These are phyloP conservation scores for Neurospora sp. DNA, from an alignment of 495 filamentous ascomycete species.

Conservation along the genomic window DNA sequence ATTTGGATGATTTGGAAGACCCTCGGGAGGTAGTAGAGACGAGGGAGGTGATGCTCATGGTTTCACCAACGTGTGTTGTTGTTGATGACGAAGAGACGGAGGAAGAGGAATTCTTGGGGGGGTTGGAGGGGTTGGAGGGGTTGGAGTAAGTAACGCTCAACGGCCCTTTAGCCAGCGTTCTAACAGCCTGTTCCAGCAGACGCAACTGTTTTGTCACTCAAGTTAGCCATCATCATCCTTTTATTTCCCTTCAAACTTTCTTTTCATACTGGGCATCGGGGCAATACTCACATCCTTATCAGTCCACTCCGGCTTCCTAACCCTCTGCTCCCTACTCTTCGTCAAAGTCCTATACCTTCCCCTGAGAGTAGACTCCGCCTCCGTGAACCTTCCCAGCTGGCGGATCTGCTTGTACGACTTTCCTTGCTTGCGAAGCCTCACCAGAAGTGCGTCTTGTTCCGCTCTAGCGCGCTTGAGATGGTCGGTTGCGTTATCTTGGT, in stretches of 20 bases:
- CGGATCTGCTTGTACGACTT: conserved; percentile 77
- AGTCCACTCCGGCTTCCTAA: conserved; percentile 71
- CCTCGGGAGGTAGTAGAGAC: background rate
- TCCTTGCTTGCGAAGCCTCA: conserved; percentile 52
- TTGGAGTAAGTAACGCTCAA: background rate
- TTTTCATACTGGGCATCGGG: background rate
- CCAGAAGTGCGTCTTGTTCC: conserved; percentile 51
- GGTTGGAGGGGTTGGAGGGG: background rate
- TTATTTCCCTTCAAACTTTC: background rate
- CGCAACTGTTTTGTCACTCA: conserved; percentile 26
- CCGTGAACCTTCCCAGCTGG: conserved; percentile 49
- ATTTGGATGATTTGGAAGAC: background rate
- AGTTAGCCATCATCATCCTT: background rate
- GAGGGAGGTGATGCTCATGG: background rate
- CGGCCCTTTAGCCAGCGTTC: conserved; percentile 17
- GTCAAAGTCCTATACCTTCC: conserved; percentile 72
- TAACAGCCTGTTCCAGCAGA: conserved; percentile 40
- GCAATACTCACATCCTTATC: conserved; percentile 60
- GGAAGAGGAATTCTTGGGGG: background rate
- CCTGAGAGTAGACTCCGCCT: conserved; percentile 81
- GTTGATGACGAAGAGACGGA: conserved; percentile 1
- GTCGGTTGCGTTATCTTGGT: background rate
- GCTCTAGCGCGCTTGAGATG: conserved; percentile 1
- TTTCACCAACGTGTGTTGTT: background rate
- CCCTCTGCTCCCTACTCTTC: conserved; percentile 61